These are phyloP conservation scores for Lachnellula subtilissima DNA, from an alignment of 2,329 filamentous ascomycete species.

Conservation along the genomic window DNA sequence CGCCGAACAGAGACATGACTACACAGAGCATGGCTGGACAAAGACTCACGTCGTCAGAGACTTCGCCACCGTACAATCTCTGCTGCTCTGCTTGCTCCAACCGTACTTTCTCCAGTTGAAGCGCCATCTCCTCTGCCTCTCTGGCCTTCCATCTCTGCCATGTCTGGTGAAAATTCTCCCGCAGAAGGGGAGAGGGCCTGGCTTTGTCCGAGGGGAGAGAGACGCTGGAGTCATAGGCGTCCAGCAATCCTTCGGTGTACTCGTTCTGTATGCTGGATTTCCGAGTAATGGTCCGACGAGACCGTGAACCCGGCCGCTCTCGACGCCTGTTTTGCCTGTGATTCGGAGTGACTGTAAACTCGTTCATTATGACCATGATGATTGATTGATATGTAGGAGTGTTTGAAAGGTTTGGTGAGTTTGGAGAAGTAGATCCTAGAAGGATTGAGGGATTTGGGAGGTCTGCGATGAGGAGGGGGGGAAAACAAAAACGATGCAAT, in stretches of 20 bases:
- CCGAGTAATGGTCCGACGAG: slow-evolving; percentile 26
- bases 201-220: slow-evolving; percentile 24
- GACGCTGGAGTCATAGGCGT: slow-evolving; percentile 23
- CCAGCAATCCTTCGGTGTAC: slow-evolving; percentile 22
- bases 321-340: slow-evolving; percentile 29
- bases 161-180: slow-evolving; percentile 30
- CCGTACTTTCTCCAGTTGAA: slow-evolving; percentile 23
- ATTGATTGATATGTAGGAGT: slow-evolving; percentile 1
- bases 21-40: slow-evolving; percentile 29
- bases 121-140: slow-evolving; percentile 25
- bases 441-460: slow-evolving; percentile 16
- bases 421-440: slow-evolving; percentile 4
- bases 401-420: neutral
- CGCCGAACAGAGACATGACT: slow-evolving; percentile 30
- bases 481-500: slow-evolving; percentile 2
- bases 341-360: slow-evolving; percentile 18
- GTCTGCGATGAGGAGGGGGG: slow-evolving; percentile 23
- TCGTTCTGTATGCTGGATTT: slow-evolving; percentile 23
- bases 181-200: slow-evolving; percentile 26
- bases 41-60: slow-evolving; percentile 30
- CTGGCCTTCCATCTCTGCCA: slow-evolving; percentile 30
- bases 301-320: slow-evolving; percentile 29
- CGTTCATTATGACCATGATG: slow-evolving; percentile 21
- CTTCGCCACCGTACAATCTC: slow-evolving; percentile 28
- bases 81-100: slow-evolving; percentile 23